A percentile compares a stretch with the other conserved stretches of the same genome.
phyloP scores from a whole-genome alignment of 2,329 filamentous ascomycete genomes.

The Huntiella abstrusa region DNA sequence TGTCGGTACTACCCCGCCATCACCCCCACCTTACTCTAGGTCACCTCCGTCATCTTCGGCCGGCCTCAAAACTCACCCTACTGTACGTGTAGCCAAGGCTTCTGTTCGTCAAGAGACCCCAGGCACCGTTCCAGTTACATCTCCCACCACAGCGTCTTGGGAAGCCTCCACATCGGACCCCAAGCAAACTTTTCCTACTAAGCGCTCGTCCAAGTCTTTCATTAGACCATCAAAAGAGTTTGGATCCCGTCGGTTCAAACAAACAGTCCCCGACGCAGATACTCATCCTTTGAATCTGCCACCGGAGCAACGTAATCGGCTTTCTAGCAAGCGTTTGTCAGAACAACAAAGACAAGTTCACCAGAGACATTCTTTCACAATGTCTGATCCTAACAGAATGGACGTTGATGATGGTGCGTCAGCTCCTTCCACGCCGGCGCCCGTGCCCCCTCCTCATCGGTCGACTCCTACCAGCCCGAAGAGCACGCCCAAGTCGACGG shows the following conservation, averaged over 20 bases:
- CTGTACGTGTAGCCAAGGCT: slow-evolving; percentile 5
- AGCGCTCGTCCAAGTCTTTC: slow-evolving; percentile 19
- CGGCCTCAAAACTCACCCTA: slow-evolving; percentile 3
- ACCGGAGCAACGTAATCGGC: slow-evolving; percentile 67
- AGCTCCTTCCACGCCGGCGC: slow-evolving; percentile 23
- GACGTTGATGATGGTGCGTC: slow-evolving; percentile 52
- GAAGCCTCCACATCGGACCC: slow-evolving; percentile 1
- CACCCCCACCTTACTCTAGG: slow-evolving; percentile 8
- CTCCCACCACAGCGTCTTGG: slow-evolving; percentile 2
- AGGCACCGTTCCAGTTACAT: not conserved
- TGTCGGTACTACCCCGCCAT: slow-evolving; percentile 1
- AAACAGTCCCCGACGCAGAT: slow-evolving; percentile 34
- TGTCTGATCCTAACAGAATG: slow-evolving; percentile 49
- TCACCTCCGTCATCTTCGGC: slow-evolving; percentile 6
- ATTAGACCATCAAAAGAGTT: slow-evolving; percentile 30
- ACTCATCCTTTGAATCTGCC: slow-evolving; percentile 80
- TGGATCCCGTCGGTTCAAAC: slow-evolving; percentile 31
- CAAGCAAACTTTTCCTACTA: slow-evolving; percentile 1
- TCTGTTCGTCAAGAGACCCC: slow-evolving; percentile 3
- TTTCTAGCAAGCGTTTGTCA: slow-evolving; percentile 26
- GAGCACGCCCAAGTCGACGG: slow-evolving; percentile 33
- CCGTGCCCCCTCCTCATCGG: slow-evolving; percentile 54
- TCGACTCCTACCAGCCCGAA: slow-evolving; percentile 30
- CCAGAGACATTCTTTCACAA: slow-evolving; percentile 18
- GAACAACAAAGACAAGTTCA: slow-evolving; percentile 4